Conservation (phyloP, 257 asterid species). For the Nicotiana paniculata region DNA sequence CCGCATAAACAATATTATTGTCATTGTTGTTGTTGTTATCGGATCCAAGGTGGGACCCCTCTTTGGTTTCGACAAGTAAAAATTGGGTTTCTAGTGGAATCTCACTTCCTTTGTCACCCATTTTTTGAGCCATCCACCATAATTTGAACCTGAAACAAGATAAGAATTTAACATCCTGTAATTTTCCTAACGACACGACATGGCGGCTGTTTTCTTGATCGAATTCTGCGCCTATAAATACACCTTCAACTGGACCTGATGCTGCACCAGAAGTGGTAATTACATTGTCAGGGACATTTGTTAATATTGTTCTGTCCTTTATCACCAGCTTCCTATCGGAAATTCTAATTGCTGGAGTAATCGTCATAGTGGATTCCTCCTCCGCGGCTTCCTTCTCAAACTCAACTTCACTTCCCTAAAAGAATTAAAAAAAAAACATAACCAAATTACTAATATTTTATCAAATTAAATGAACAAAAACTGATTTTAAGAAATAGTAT, state of each 20-base stretch:
- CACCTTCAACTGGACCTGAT: constrained; percentile 34
- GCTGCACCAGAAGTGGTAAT: constrained; percentile 23
- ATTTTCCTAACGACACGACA: constrained; percentile 29
- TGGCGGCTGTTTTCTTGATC: constrained; percentile 26
- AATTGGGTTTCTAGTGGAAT: constrained; percentile 80
- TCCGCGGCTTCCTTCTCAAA: constrained; percentile 7
- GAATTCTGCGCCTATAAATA: constrained; percentile 33
- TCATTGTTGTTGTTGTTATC: constrained; percentile 32
- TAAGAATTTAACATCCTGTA: constrained; percentile 54
- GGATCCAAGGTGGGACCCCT: constrained; percentile 44
- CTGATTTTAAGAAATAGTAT: no score
- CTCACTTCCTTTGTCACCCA: constrained; percentile 74
- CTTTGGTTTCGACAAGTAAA: constrained; percentile 52
- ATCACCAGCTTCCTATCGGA: constrained; percentile 26
- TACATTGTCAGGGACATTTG: constrained; percentile 33
- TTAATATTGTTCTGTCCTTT: constrained; percentile 25
- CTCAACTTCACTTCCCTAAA: constrained; percentile 18
- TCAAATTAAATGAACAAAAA: not conserved
- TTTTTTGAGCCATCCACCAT: constrained; percentile 96
- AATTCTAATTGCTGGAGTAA: constrained; percentile 19
- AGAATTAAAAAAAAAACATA: not conserved
- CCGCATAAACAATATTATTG: constrained; percentile 39
- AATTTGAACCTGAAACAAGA: constrained; percentile 78
- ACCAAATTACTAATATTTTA: not conserved
- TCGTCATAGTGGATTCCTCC: constrained; percentile 24